Evolutionary conservation across 257 asterid genomes (phyloP).

Genomic region (Ophiorrhiza pumila): DNA sequence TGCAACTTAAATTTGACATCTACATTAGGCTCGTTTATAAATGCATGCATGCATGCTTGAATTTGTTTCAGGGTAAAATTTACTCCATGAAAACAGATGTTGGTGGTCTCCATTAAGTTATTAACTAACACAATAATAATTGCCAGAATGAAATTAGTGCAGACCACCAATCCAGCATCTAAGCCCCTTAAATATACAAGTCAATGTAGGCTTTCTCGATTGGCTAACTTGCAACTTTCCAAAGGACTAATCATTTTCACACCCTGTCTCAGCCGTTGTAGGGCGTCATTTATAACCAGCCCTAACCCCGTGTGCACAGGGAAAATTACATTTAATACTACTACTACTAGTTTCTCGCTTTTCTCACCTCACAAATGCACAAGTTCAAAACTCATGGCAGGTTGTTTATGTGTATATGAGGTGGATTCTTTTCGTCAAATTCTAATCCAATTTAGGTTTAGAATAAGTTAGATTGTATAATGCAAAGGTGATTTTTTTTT

Average conservation of each 20-base stretch:
- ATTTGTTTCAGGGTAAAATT: not conserved
- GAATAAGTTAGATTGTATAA: too few species aligned
- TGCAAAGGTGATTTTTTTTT: too few species aligned
- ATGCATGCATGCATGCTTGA: not conserved
- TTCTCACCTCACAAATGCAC: too few species aligned
- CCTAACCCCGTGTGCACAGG: conserved; percentile 1
- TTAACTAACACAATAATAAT: not conserved
- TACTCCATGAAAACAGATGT: not conserved
- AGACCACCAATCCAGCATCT: not conserved
- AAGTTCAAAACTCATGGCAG: too few species aligned
- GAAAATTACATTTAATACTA: not conserved
- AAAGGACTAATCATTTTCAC: not conserved
- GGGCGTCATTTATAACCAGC: not conserved
- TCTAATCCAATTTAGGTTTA: too few species aligned
- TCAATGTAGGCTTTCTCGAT: conserved; percentile 4
- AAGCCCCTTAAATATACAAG: not conserved
- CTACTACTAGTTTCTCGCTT: not conserved
- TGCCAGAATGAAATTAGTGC: not conserved
- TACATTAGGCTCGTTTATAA: not conserved
- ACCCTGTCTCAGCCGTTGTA: not conserved
- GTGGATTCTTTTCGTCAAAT: too few species aligned
- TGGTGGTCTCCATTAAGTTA: not conserved
- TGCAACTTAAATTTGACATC: not conserved
- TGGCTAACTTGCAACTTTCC: conserved; percentile 9
- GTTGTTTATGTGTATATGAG: too few species aligned